Base-by-base conservation (phyloP, 139 green algal genomes). In the Bryopsis sp. region DNA sequence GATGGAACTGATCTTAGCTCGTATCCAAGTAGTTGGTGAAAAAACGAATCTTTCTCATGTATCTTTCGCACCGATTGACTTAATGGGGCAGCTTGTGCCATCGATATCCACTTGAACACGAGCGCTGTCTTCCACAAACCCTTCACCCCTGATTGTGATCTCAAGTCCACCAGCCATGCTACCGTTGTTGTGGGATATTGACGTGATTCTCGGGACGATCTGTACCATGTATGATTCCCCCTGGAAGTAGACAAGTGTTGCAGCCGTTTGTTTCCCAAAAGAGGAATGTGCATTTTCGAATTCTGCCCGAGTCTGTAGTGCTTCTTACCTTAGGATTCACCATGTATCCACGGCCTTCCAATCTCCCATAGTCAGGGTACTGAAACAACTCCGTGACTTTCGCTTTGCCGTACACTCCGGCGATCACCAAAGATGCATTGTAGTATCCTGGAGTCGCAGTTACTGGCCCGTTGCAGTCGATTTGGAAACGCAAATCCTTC, bases 221-320 rank as follows among this genome's bases (percentile, higher is more conserved):
- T 63, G n/a, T 15, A 63, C 11, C 15, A 29, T 63, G 26, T 63
- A 63, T n/a, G n/a, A 7, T 63, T 63, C 19, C n/a, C 54, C 54
- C 54, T 63, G n/a, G 11, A 15, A 15, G 15, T 15, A 11, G 15
- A 50, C 15, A 11, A 50, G 11, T 15, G 11, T 50, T 26, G 43
- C 15, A 50, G 15, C 11, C 11, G 15, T 50, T 15, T 26, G 11
- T 11, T 26, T 50, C 15, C 11, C 43, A 50, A 50, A 15, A n/a
- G n/a, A n/a, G n/a, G n/a, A n/a, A n/a, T n/a, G n/a, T n/a, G n/a
- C n/a, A n/a, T n/a, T n/a, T n/a, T 19, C 11, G 19, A 54, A 54
- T 11, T 19, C 15, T 54, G 43, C 43, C 43, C 43, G 43, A 54
- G 19, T 11, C 43, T 54, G 43, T 54, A 34, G 54, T 63, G 15